A percentile compares a stretch with the other conserved stretches of the same genome.
Evolutionary conservation across 164 flowering plant species (phyloP).

Genomic region (Kingdonia uniflora): DNA sequence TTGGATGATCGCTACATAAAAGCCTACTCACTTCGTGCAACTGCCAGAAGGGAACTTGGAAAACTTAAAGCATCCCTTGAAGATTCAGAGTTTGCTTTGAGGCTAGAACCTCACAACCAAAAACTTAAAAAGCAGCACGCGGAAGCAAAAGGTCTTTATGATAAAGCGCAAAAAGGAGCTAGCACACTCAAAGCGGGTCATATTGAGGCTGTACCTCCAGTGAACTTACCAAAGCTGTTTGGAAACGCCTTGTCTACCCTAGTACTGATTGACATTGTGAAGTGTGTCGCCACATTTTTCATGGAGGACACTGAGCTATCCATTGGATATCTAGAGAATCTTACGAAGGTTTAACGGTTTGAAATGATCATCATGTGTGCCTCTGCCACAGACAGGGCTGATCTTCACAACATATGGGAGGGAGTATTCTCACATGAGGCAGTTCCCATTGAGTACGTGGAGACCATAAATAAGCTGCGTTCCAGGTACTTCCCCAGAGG

Average conservation of each 20-base stretch:
- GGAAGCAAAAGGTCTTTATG: conserved; percentile 56
- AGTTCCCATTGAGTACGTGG: conserved; percentile 36
- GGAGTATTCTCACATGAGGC: conserved; percentile 44
- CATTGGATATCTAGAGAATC: conserved; percentile 46
- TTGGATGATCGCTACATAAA: conserved; percentile 92
- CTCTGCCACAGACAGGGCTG: conserved; percentile 50
- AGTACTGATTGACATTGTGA: conserved; percentile 57
- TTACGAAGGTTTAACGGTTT: conserved; percentile 71
- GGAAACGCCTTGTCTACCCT: conserved; percentile 75
- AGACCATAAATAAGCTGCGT: conserved; percentile 39
- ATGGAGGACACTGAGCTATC: conserved; percentile 58
- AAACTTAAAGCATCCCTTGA: conserved; percentile 70
- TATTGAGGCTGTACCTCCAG: conserved; percentile 55
- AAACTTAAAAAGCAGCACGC: conserved; percentile 76
- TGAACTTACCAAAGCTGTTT: conserved; percentile 61
- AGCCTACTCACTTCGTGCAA: conserved; percentile 92
- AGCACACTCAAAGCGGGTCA: conserved; percentile 22
- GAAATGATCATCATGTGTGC: conserved; percentile 82
- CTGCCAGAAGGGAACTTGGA: conserved; percentile 90
- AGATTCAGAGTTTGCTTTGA: conserved; percentile 87
- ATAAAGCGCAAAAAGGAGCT: conserved; percentile 39
- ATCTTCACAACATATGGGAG: conserved; percentile 62
- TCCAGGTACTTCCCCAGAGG: conserved; percentile 35
- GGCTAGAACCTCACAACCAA: conserved; percentile 82
- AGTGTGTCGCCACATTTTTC: conserved; percentile 68